These are phyloP conservation scores for Exophiala spinifera DNA, from an alignment of 2,329 filamentous ascomycete species.

Conservation along the genomic window DNA sequence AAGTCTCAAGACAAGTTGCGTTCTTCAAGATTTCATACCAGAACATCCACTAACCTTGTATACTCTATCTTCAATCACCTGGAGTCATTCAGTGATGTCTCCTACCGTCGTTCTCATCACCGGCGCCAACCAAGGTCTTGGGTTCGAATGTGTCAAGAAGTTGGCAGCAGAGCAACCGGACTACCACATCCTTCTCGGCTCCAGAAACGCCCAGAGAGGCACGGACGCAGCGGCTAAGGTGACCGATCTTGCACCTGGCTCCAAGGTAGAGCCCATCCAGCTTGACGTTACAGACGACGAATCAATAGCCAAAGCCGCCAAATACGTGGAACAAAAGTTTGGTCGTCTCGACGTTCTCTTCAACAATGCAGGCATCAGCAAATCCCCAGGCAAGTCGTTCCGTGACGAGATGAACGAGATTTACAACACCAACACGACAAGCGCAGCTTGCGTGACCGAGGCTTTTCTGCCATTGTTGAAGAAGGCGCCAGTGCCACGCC, in stretches of 20 bases:
- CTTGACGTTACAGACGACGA: slow-evolving; percentile 19
- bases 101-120: slow-evolving; percentile 20
- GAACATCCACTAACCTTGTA: too few species aligned
- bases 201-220: slow-evolving; percentile 36
- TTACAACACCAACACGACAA: slow-evolving; percentile 20
- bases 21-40: too few species aligned
- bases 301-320: slow-evolving; percentile 19
- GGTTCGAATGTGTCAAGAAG: slow-evolving; percentile 24
- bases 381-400: slow-evolving; percentile 3
- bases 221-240: slow-evolving; percentile 30
- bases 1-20: too few species aligned
- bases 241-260: slow-evolving; percentile 6
- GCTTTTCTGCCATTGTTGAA: slow-evolving; percentile 21
- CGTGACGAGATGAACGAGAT: slow-evolving; percentile 20
- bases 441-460: slow-evolving; percentile 17
- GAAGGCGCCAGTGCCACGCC: slow-evolving; percentile 17
- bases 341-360: slow-evolving; percentile 26
- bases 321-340: slow-evolving; percentile 19
- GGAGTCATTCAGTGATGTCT: background rate
- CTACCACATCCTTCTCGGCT: slow-evolving; percentile 31
- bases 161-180: slow-evolving; percentile 36
- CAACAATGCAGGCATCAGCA: slow-evolving; percentile 27
- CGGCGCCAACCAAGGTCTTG: slow-evolving; percentile 24
- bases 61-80: too few species aligned
- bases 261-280: slow-evolving; percentile 13